phyloP scores from a whole-genome alignment of 2,329 filamentous ascomycete genomes.

The Cylindrodendrum hubeiense region DNA sequence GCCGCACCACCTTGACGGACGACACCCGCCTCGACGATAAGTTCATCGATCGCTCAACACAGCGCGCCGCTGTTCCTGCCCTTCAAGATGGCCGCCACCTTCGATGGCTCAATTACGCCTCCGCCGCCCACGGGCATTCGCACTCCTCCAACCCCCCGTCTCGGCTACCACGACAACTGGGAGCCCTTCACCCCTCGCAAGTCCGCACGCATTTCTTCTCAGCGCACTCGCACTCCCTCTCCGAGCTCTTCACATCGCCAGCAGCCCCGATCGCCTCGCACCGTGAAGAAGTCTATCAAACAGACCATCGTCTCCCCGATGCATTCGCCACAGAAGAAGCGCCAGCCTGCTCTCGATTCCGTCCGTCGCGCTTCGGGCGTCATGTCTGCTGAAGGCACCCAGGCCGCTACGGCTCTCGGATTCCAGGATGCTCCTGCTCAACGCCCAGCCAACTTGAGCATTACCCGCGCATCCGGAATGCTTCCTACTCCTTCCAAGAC shows the following conservation, averaged over 20 bases:
- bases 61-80: conserved; percentile 27
- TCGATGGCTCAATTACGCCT: conserved; percentile 64
- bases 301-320: conserved; percentile 55
- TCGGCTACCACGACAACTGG: conserved; percentile 76
- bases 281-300: conserved; percentile 47
- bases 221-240: conserved; percentile 69
- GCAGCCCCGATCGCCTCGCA: conserved; percentile 48
- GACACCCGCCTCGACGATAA: conserved; percentile 16
- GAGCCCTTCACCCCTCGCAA: conserved; percentile 80
- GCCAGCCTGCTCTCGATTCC: conserved; percentile 59
- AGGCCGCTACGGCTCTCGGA: conserved; percentile 58
- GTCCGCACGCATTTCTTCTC: conserved; percentile 72
- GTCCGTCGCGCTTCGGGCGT: conserved; percentile 61
- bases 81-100: conserved; percentile 45
- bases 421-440: conserved; percentile 46
- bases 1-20: conserved; percentile 20
- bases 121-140: conserved; percentile 69
- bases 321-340: conserved; percentile 65
- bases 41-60: conserved; percentile 15
- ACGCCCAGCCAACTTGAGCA: conserved; percentile 41
- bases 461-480: conserved; percentile 63
- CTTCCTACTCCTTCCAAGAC: conserved; percentile 86
- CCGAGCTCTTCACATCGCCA: conserved; percentile 56
- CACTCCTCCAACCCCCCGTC: conserved; percentile 77
- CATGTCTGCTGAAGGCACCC: conserved; percentile 58